A percentile compares a stretch with the other conserved stretches of the same genome.
phyloP scores from a whole-genome alignment of 768 basidiomycete species.

The Pleurotus eryngii region DNA sequence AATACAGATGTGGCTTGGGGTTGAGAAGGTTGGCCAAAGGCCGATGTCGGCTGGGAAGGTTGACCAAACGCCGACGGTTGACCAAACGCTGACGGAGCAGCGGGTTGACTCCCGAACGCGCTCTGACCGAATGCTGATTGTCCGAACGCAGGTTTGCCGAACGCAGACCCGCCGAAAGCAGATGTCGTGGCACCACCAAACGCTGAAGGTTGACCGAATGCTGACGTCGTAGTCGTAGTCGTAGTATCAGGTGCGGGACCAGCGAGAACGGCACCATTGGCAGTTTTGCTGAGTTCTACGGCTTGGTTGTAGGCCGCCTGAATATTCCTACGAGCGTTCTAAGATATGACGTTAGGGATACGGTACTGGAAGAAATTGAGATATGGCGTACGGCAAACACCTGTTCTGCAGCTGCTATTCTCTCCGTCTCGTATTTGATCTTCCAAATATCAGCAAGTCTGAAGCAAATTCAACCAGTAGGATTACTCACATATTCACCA shows the following conservation, averaged over 20 bases:
- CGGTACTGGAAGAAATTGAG: background rate
- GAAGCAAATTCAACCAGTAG: background rate
- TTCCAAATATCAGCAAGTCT: slow-evolving; percentile 14
- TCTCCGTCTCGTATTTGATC: slow-evolving; percentile 57
- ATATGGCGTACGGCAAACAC: slow-evolving; percentile 31
- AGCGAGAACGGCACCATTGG: slow-evolving; percentile 15
- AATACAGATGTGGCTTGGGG: slow-evolving; percentile 21
- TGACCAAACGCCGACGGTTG: slow-evolving; percentile 13
- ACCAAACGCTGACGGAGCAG: slow-evolving; percentile 26
- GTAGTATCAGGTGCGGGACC: slow-evolving; percentile 13
- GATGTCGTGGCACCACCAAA: slow-evolving; percentile 22
- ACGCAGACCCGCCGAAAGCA: slow-evolving; percentile 28
- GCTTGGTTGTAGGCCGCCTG: slow-evolving; percentile 53
- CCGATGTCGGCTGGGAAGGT: background rate
- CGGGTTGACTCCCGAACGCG: slow-evolving; percentile 31
- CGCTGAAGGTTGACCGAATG: slow-evolving; percentile 24
- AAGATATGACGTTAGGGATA: background rate
- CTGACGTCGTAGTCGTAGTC: slow-evolving; percentile 20
- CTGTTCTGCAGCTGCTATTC: slow-evolving; percentile 52
- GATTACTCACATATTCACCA: slow-evolving; percentile 65
- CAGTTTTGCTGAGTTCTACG: slow-evolving; percentile 32
- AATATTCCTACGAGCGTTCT: slow-evolving; percentile 50
- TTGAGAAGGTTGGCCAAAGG: background rate
- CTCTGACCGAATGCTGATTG: slow-evolving; percentile 27
- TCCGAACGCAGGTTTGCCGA: slow-evolving; percentile 35